These are phyloP conservation scores for Corynespora cassiicola DNA, from an alignment of 2,329 filamentous ascomycete species.

Conservation along the genomic window DNA sequence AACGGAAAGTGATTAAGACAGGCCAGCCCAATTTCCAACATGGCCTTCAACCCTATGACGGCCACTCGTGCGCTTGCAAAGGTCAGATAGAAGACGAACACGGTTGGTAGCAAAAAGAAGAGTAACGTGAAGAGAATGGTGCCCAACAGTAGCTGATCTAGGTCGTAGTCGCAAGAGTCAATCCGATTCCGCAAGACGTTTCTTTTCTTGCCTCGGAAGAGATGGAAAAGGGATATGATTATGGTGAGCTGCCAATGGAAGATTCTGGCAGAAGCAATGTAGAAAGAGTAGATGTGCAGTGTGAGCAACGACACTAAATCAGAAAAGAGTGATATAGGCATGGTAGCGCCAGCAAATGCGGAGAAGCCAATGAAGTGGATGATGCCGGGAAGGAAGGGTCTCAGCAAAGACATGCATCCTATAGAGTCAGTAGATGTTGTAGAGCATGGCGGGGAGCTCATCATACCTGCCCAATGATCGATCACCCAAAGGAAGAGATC, in stretches of 20 bases:
- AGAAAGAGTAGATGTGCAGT: slow-evolving; percentile 97
- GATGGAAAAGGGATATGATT: slow-evolving; percentile 94
- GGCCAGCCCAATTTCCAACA: slow-evolving; percentile 88
- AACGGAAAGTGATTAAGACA: slow-evolving; percentile 97
- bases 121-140: slow-evolving; percentile 96
- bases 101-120: slow-evolving; percentile 92
- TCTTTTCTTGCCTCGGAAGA: slow-evolving; percentile 97
- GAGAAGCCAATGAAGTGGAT: slow-evolving; percentile 95
- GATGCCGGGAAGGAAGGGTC: slow-evolving; percentile 81
- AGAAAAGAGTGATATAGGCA: slow-evolving; percentile 95
- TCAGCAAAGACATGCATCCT: slow-evolving; percentile 78
- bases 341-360: slow-evolving; percentile 92
- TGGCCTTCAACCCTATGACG: slow-evolving; percentile 91
- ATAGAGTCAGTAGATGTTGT: slow-evolving; percentile 28
- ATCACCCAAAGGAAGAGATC: slow-evolving; percentile 98
- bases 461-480: slow-evolving; percentile 89
- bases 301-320: slow-evolving; percentile 91
- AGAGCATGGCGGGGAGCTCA: too few species aligned
- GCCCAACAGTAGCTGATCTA: slow-evolving; percentile 93
- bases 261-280: slow-evolving; percentile 93
- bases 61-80: slow-evolving; percentile 94
- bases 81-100: slow-evolving; percentile 95
- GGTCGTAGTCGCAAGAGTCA: slow-evolving; percentile 97
- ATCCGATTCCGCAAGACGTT: slow-evolving; percentile 97
- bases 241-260: slow-evolving; percentile 99